These are phyloP conservation scores for Gracilaria gracilis DNA, from an alignment of 23 red algal species.

Conservation along the genomic window DNA sequence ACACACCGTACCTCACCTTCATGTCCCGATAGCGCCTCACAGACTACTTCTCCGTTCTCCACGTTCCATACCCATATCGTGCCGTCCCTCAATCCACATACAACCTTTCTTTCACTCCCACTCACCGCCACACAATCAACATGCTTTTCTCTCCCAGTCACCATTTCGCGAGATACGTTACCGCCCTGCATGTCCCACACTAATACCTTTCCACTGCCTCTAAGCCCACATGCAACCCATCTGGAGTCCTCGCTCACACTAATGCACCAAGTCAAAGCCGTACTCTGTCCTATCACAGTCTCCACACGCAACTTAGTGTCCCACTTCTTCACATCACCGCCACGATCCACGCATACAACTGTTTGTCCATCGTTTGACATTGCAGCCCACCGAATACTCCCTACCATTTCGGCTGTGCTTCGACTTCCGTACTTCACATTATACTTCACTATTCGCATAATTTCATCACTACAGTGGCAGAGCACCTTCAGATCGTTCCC, in stretches of 20 bases:
- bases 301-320: neutral
- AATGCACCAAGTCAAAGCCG: neutral
- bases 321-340: neutral
- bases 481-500: neutral
- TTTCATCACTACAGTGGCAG: too few relatives aligned
- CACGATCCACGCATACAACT: neutral
- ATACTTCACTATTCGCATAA: too few relatives aligned
- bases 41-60: neutral
- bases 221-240: neutral
- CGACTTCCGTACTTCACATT: neutral
- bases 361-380: neutral
- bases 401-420: neutral
- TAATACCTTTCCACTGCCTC: neutral
- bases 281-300: too few relatives aligned
- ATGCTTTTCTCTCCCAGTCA: too few relatives aligned
- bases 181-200: neutral
- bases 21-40: neutral
- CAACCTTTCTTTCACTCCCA: neutral
- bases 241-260: neutral
- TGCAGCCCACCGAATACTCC: neutral
- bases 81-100: neutral
- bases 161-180: neutral
- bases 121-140: conserved; percentile 14
- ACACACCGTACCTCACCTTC: neutral
- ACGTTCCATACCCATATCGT: neutral